Conservation (phyloP, 371 early-diverging fungal genomes). For the Zopfochytrium polystomum region DNA sequence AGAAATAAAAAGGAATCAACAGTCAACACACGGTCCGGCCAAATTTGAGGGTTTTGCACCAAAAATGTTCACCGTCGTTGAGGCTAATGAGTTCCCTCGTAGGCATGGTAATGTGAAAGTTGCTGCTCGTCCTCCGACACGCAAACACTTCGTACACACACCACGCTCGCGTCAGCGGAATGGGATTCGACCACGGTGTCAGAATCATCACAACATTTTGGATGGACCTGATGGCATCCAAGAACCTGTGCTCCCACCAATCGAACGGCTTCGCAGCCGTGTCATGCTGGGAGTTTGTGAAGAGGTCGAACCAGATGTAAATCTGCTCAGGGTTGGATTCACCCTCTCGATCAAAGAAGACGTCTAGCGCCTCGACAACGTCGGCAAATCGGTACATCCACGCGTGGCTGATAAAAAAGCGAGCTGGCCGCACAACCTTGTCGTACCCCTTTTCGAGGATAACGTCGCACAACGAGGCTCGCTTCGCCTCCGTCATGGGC, state of each 20-base stretch:
- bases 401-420: constrained; percentile 23
- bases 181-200: constrained; percentile 22
- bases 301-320: constrained; percentile 25
- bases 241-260: constrained; percentile 33
- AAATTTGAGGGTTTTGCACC: no score
- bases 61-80: background rate
- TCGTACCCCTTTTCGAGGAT: background rate
- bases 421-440: constrained; percentile 3
- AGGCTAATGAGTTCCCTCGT: background rate
- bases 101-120: constrained; percentile 19
- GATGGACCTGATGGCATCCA: constrained; percentile 25
- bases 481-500: background rate
- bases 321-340: background rate
- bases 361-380: constrained; percentile 10
- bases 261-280: constrained; percentile 16
- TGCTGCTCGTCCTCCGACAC: constrained; percentile 4
- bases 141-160: constrained; percentile 20
- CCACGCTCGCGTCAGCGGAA: constrained; percentile 18
- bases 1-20: no score
- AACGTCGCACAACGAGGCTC: constrained; percentile 4
- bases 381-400: constrained; percentile 13
- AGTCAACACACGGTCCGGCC: no score
- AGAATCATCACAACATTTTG: constrained; percentile 28
- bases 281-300: constrained; percentile 22
- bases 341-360: constrained; percentile 14